Base-by-base conservation (phyloP, 2,329 filamentous ascomycete genomes). In the Cercospora citrullina region DNA sequence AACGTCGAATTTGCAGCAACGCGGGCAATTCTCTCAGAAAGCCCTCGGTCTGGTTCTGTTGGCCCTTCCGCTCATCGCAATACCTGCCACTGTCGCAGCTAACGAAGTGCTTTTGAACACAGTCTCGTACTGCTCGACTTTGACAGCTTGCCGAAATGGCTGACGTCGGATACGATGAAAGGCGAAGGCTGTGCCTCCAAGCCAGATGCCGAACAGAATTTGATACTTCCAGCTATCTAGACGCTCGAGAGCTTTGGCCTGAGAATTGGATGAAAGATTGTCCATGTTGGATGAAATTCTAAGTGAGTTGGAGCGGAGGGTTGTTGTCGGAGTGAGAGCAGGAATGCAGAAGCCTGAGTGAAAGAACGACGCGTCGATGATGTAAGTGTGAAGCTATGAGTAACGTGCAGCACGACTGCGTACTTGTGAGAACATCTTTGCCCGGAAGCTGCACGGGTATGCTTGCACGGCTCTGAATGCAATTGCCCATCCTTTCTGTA, bases 121-220 rank as follows among this genome's bases (percentile, higher is more conserved):
- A 64, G 76, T 78, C 67, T 80, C 78, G 68, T 79, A 79, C 68
- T 79, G 77, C 65, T 77, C 77, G 9, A 74, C 72, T 67, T 79
- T 79, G 26, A 79, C 71, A 14, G 76, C 70, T 9, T 70, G 67
- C 63, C 73, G 74, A 70, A 78, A 79, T 4, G 76, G 78, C 69
- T 79, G 77, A 10, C 76, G 75, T 31, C 70, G 72, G 55, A 80
- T 77, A 57, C 77, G 76, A 31, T 76, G 68, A 36, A 79, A 79
- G 7, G 76, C 77, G 45, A 72, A 70, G 14, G 75, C 75, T 1
- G 78, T 80, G 18, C 76, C 73, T 5, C 74, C 68, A 16, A 67
- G 61, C 62, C 72, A 74, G 23, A 66, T 51, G 23, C 72, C 75
- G 63, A 77, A 75, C 36, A 79, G 73, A 4, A 75, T 60, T 26